A percentile compares a stretch with the other conserved stretches of the same genome.
Conservation (phyloP, 768 basidiomycete species). For the Mycena belliarum region DNA sequence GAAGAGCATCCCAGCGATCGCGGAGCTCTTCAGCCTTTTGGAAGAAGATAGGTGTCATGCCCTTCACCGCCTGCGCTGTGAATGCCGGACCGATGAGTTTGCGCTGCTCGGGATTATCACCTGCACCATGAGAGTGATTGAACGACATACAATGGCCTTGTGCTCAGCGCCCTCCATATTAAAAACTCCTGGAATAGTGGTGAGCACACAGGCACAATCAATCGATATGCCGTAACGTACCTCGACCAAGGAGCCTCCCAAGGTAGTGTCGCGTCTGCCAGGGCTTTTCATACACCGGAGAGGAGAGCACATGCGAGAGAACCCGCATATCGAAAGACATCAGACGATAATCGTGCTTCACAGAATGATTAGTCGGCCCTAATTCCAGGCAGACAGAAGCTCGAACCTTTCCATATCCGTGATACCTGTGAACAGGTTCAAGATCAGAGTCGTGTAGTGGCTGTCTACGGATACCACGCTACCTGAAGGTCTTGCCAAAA, state of each 20-base stretch:
- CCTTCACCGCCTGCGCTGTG: constrained; percentile 43
- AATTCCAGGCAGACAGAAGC: not conserved
- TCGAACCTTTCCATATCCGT: constrained; percentile 45
- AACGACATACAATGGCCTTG: constrained; percentile 35
- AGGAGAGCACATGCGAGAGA: constrained; percentile 49
- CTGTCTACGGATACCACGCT: not conserved
- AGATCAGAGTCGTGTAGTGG: not conserved
- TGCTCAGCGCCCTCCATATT: constrained; percentile 55
- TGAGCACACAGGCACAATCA: not conserved
- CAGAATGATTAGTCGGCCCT: not conserved
- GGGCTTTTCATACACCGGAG: constrained; percentile 53
- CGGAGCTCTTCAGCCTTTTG: constrained; percentile 52
- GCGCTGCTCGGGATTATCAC: constrained; percentile 28
- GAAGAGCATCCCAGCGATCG: constrained; percentile 42
- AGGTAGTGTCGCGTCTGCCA: constrained; percentile 55
- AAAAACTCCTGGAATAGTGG: constrained; percentile 42
- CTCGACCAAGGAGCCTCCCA: constrained; percentile 50
- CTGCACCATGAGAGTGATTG: not conserved
- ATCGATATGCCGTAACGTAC: constrained; percentile 27
- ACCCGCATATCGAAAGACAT: constrained; percentile 54
- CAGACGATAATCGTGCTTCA: constrained; percentile 53
- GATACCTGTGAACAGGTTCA: constrained; percentile 35
- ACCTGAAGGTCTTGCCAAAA: constrained; percentile 53
- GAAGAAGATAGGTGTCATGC: constrained; percentile 48
- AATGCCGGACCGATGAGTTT: constrained; percentile 55